These are phyloP conservation scores for Psophocarpus tetragonolobus DNA, from an alignment of 306 rosid species.

Conservation along the genomic window DNA sequence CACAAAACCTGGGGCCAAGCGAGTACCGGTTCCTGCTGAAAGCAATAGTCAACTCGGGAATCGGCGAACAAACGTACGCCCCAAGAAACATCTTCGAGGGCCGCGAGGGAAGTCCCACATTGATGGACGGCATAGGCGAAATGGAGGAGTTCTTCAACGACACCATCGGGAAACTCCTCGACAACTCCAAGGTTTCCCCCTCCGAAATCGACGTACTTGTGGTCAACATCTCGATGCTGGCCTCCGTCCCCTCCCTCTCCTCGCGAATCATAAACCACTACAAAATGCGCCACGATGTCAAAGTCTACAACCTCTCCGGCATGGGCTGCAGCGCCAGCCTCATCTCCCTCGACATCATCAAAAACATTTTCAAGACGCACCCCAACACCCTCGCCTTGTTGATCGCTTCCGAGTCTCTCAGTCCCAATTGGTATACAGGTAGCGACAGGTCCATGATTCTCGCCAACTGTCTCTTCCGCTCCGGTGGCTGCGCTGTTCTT, in stretches of 20 bases:
- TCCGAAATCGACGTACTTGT: constrained; percentile 74
- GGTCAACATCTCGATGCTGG: constrained; percentile 77
- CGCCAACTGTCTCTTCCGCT: constrained; percentile 71
- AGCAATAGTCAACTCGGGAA: constrained; percentile 87
- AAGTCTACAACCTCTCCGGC: constrained; percentile 80
- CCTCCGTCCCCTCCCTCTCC: constrained; percentile 64
- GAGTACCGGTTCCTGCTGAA: constrained; percentile 83
- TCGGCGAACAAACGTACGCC: constrained; percentile 87
- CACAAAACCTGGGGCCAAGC: constrained; percentile 51
- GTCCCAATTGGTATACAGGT: constrained; percentile 95
- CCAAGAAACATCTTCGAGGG: constrained; percentile 69
- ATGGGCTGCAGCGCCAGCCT: constrained; percentile 98
- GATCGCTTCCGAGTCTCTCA: constrained; percentile 75
- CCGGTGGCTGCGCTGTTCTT: constrained; percentile 73
- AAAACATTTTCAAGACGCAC: constrained; percentile 53
- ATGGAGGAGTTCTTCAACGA: constrained; percentile 84
- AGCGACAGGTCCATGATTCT: constrained; percentile 77
- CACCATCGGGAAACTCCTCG: constrained; percentile 54
- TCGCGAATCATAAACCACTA: constrained; percentile 63
- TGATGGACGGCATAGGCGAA: constrained; percentile 53
- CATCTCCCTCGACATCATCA: constrained; percentile 62
- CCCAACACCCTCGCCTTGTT: constrained; percentile 59
- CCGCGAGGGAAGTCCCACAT: constrained; percentile 61
- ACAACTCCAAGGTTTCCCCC: constrained; percentile 49
- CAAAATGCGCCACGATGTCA: constrained; percentile 69